Evolutionary conservation across 805 yeast species (phyloP), one percentile per base, ranked within the genome.

Genomic region (baker's yeast (Saccharomyces cerevisiae)): DNA sequence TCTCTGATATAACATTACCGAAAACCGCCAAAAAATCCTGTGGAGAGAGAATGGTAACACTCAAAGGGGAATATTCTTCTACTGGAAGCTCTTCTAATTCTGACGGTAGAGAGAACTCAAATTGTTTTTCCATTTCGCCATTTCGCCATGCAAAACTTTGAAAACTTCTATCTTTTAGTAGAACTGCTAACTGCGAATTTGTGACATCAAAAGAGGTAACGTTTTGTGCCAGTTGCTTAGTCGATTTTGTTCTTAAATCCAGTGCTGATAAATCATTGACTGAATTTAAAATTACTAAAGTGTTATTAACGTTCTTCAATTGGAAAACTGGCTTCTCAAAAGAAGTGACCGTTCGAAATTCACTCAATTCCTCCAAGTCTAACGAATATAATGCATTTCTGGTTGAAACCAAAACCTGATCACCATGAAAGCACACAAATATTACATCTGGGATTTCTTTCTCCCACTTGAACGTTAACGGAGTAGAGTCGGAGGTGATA

Each of bases 361-460:
- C 54, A 5, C 31, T 46, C 10, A 53, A 48, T 4, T 36, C 24
- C 2, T 50, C 31, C 55, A 41, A 49, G 49, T 61, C 51, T 4
- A 64, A 47, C 13, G 49, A 51, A 31, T 57, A 55, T 11, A 75
- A 13, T 22, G 47, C 24, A 2, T 59, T 62, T 1, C 63, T 54
- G 11, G 72, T 54, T 0, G 73, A 57, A 17, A 71, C 59, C 6
- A 79, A 51, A 11, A 56, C 50, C 1, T 70, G 58, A 46, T 68
- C 72, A 46, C 70, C 69, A 30, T 69, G 63, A 59, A 78, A 75
- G 6, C 57, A 31, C 4, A 69, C 65, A 41, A 62, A 54, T 32
- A 68, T 70, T 10, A 73, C 64, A 31, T 61, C 61, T 3, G 52
- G 41, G n/a, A 70, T 47, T 17, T 54, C 52, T 4, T 55, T 46